Evolutionary conservation across 1,284 basidiomycete species (phyloP), one percentile per base, ranked within the genome.

Genomic region (Irpex sp.): DNA sequence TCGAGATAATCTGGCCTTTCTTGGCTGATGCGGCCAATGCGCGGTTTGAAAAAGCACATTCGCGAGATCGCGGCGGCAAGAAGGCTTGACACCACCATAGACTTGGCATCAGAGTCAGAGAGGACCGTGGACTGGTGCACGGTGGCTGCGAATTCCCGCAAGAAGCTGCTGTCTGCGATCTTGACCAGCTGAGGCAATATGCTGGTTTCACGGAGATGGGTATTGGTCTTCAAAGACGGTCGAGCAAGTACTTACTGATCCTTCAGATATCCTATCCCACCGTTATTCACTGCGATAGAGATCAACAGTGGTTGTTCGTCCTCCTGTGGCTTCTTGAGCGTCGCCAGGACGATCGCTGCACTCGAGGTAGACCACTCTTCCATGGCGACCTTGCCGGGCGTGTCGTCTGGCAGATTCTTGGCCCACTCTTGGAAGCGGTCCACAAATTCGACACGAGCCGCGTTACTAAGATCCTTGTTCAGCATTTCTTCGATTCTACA

Each of bases 61-160:
- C 47, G 26, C 13, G 49, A 47, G 9, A 61, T 36, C 0, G 44
- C 58, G 6, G 38, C 37, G 19, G n/a, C 19, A 21, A 64, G 59
- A 34, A 64, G 38, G 26, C 17, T 17, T 0, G 44, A 17, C 0
- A 60, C 17, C 0, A 36, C 36, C 2, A 21, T 19, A 1, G 21
- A n/a, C 19, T 56, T 64, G 13, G 56, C 54, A 3, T 9, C 9
- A 1, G 51, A 51, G 8, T 60, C 59, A 13, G 62, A 3, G 21
- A 57, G 38, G 37, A 13, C 44, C 3, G 34, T 34, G 6, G 21
- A 21, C 7, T 37, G 13, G 13, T 48, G 48, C 0, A 61, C 19
- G 21, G 15, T 31, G 0, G 26, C 11, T 7, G 62, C 62, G 34
- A 64, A 47, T 17, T 64, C 54, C 11, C 19, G 40, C n/a, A 64